phyloP scores from a whole-genome alignment of 345 rosid species.

The Citrus mangshanensis region DNA sequence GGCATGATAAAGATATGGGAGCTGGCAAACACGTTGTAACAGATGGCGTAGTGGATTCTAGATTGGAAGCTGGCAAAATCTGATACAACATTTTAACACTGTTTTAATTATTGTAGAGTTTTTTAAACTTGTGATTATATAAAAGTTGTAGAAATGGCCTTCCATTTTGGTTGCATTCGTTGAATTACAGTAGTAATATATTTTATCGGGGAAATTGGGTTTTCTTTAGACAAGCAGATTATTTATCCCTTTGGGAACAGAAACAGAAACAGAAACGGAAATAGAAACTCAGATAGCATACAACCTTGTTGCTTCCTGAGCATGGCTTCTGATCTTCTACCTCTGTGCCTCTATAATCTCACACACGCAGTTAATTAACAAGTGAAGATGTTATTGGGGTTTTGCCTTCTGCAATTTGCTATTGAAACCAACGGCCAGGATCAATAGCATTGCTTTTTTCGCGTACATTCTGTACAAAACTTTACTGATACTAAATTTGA shows the following conservation, averaged over 20 bases:
- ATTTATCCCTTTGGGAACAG: neutral
- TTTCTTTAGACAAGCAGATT: neutral
- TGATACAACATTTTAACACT: slow-evolving; percentile 20
- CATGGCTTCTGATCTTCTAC: neutral
- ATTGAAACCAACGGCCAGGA: neutral
- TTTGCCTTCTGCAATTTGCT: neutral
- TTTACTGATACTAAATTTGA: too few species aligned
- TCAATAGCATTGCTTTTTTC: neutral
- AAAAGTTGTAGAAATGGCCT: neutral
- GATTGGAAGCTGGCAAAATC: slow-evolving; percentile 45
- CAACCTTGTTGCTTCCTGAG: neutral
- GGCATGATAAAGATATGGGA: slow-evolving; percentile 76
- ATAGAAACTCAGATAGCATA: neutral
- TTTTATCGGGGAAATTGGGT: neutral
- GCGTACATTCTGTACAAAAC: neutral
- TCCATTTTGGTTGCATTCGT: neutral
- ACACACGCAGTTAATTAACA: too few species aligned
- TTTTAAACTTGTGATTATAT: neutral
- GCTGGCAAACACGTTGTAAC: slow-evolving; percentile 33
- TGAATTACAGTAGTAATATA: neutral
- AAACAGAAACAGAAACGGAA: neutral
- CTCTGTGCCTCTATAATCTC: too few species aligned
- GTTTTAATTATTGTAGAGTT: neutral
- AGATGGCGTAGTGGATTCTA: slow-evolving; percentile 48
- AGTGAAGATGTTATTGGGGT: neutral